Base-by-base conservation (phyloP, 208 protist genomes). In the Trypanosomatidae sp. region DNA sequence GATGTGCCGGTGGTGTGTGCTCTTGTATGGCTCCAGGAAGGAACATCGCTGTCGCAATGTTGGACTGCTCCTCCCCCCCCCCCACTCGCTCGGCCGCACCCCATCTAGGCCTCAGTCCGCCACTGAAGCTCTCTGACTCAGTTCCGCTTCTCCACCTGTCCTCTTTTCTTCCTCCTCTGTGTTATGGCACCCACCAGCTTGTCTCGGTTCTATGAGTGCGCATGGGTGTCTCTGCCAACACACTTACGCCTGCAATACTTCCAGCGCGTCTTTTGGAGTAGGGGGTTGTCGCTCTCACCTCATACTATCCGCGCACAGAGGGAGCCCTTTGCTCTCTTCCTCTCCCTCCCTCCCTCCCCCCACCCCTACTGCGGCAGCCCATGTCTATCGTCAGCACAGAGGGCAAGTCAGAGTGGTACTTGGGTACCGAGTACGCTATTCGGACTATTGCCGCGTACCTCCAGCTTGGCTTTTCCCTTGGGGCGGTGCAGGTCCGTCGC, bases 391-490 rank as follows among this genome's bases (percentile, higher is more conserved):
- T 90, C 19, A 76, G 77, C 65, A 77, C 78, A 15, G 78, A 88
- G 60, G 80, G 76, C 43, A 85, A 80, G 67, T 76, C 82, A 69
- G 47, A 69, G 41, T 90, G 80, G 86, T 77, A 76, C 50, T 33
- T 86, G 58, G 71, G 72, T 66, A 52, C 53, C 28, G 71, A 88
- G 66, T 81, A 88, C 62, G 83, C 74, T 59, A 71, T 85, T 28
- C 81, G 77, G 56, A 90, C 80, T n/a, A 74, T 86, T 43, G 74
- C 62, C 28, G 78, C 81, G 50, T 90, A 90, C 66, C 60, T 90
- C 19, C 74, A 78, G 55, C 71, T 90, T 25, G 86, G 85, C 33
- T 55, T 78, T 52, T 78, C 77, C 1, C 76, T 90, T n/a, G 79
- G 80, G 25, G 76, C 62, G 33, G 80, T 90, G 44, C 85, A 90